Conservation (phyloP, 2,329 filamentous ascomycete genomes). For the Pseudogymnoascus sp. region DNA sequence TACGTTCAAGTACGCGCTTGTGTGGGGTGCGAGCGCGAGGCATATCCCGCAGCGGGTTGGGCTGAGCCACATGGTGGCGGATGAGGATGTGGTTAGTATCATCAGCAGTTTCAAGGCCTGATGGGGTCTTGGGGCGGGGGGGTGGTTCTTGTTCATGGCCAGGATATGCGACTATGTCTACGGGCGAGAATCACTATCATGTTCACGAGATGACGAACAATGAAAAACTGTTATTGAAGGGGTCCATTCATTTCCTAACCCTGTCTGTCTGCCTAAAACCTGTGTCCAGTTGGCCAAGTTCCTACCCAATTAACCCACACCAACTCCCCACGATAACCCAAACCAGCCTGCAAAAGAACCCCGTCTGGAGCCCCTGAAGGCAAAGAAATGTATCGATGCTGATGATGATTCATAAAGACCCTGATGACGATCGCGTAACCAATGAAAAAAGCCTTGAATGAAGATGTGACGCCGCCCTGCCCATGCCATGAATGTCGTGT, state of each 20-base stretch:
- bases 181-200: not conserved
- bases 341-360: not conserved
- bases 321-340: slow-evolving; percentile 6
- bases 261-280: not conserved
- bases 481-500: not conserved
- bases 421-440: slow-evolving; percentile 7
- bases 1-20: slow-evolving; percentile 96
- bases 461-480: slow-evolving; percentile 7
- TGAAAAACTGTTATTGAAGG: not conserved
- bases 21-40: slow-evolving; percentile 93
- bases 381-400: slow-evolving; percentile 7
- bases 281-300: not conserved
- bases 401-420: slow-evolving; percentile 6
- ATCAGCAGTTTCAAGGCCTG: slow-evolving; percentile 58
- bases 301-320: slow-evolving; percentile 6
- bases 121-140: slow-evolving; percentile 5
- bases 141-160: not conserved
- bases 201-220: slow-evolving; percentile 6
- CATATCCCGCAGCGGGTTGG: slow-evolving; percentile 94
- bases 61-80: slow-evolving; percentile 67
- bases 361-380: not conserved
- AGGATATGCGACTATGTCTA: not conserved
- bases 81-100: slow-evolving; percentile 64
- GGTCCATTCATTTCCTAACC: slow-evolving; percentile 3
- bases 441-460: slow-evolving; percentile 8